Evolutionary conservation across 1,284 basidiomycete genomes (phyloP).

Genomic region (Boletellus sp.): DNA sequence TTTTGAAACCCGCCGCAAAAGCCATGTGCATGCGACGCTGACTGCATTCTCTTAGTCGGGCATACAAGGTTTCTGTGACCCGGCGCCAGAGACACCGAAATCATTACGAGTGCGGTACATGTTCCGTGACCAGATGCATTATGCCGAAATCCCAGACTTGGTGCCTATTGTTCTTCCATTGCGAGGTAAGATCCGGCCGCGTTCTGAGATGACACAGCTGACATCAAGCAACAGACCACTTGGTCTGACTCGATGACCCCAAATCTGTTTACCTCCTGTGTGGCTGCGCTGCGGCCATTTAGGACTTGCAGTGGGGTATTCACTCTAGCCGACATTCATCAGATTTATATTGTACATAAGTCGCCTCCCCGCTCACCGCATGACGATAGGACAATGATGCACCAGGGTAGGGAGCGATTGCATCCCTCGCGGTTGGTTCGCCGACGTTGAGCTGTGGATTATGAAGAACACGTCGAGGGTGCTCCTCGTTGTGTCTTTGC

Average conservation of each 20-base stretch:
- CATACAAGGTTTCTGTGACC: constrained; percentile 75
- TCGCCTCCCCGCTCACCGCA: constrained; percentile 24
- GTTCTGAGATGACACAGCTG: constrained; percentile 3
- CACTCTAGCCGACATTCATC: constrained; percentile 10
- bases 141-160: constrained; percentile 72
- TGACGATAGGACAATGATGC: constrained; percentile 14
- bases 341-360: constrained; percentile 30
- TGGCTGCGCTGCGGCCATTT: no score
- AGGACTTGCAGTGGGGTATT: constrained; percentile 3
- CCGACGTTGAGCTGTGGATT: constrained; percentile 8
- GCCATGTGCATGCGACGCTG: constrained; percentile 9
- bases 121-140: constrained; percentile 74
- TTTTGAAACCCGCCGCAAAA: constrained; percentile 8
- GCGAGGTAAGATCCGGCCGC: constrained; percentile 50
- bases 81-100: constrained; percentile 64
- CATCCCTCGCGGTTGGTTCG: constrained; percentile 1
- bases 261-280: not conserved
- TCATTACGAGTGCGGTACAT: constrained; percentile 69
- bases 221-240: constrained; percentile 24
- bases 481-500: constrained; percentile 5
- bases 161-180: constrained; percentile 73
- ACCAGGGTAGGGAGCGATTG: constrained; percentile 12
- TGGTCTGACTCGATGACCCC: constrained; percentile 14
- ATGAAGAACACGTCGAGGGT: constrained; percentile 27
- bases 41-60: constrained; percentile 43